Conservation (phyloP, 768 basidiomycete species). For the Tylopilus subfusipes region DNA sequence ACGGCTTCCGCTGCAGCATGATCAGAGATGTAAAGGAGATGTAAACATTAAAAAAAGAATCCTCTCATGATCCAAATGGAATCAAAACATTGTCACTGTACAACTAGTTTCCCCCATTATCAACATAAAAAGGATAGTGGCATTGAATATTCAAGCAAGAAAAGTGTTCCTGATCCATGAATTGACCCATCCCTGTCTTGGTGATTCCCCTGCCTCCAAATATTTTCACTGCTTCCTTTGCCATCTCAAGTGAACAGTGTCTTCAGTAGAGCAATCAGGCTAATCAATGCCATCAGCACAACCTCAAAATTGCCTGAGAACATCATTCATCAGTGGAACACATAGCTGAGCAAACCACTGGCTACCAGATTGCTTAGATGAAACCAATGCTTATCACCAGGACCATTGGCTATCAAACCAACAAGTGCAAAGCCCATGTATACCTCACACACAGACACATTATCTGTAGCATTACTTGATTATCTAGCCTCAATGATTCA, state of each 20-base stretch:
- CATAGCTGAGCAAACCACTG: no score
- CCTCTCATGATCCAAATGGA: constrained; percentile 19
- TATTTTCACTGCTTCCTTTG: constrained; percentile 71
- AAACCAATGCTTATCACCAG: no score
- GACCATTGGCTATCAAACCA: no score
- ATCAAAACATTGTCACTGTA: constrained; percentile 22
- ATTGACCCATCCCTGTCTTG: constrained; percentile 73
- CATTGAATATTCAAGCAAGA: constrained; percentile 16
- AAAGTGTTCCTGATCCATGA: constrained; percentile 70
- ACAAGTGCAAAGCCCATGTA: no score
- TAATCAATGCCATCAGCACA: constrained; percentile 4
- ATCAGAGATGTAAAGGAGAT: neutral
- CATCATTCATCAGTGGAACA: no score
- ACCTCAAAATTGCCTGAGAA: no score
- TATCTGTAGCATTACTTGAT: no score
- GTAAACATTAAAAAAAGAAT: neutral
- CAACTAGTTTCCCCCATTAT: constrained; percentile 11
- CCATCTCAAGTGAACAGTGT: constrained; percentile 41
- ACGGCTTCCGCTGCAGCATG: constrained; percentile 48
- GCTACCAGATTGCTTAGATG: no score
- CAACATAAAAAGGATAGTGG: neutral
- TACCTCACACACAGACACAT: no score
- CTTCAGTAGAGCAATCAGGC: constrained; percentile 57
- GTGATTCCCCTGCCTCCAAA: constrained; percentile 89
- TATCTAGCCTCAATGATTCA: no score